These are phyloP conservation scores for Epichloe sibirici DNA, from an alignment of 2,329 filamentous ascomycete genomes.

Conservation along the genomic window DNA sequence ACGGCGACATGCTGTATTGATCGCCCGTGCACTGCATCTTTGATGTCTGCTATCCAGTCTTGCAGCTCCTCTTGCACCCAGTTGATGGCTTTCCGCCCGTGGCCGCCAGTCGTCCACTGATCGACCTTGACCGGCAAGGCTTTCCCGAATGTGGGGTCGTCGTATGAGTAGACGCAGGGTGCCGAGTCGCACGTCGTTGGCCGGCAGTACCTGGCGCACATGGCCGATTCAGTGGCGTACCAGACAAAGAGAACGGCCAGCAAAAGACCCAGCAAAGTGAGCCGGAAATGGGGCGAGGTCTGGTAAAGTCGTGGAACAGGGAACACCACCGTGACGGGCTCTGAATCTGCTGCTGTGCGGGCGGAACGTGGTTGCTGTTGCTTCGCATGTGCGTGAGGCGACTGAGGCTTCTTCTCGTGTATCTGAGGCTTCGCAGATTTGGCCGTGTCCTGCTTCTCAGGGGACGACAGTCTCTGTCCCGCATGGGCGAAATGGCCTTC, in stretches of 20 bases:
- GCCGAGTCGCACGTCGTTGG: slow-evolving; percentile 34
- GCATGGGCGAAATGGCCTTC: slow-evolving; percentile 37
- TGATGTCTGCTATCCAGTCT: slow-evolving; percentile 35
- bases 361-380: slow-evolving; percentile 4
- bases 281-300: slow-evolving; percentile 29
- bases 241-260: slow-evolving; percentile 35
- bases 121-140: slow-evolving; percentile 51
- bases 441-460: slow-evolving; percentile 2
- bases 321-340: slow-evolving; percentile 18
- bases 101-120: slow-evolving; percentile 44
- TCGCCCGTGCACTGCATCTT: slow-evolving; percentile 32
- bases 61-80: slow-evolving; percentile 29
- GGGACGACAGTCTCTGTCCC: slow-evolving; percentile 14
- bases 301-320: slow-evolving; percentile 35
- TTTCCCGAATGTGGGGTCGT: slow-evolving; percentile 48
- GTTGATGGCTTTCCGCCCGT: slow-evolving; percentile 28
- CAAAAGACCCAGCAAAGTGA: slow-evolving; percentile 36
- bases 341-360: slow-evolving; percentile 8
- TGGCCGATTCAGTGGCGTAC: slow-evolving; percentile 40
- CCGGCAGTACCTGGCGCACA: slow-evolving; percentile 42
- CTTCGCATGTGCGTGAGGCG: slow-evolving; percentile 5
- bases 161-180: slow-evolving; percentile 42
- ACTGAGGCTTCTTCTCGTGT: not conserved
- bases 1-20: slow-evolving; percentile 33
- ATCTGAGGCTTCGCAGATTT: not conserved